Evolutionary conservation across 306 rosid species (phyloP), one percentile per base, ranked within the genome.

Genomic region (Dicorynia guianensis): DNA sequence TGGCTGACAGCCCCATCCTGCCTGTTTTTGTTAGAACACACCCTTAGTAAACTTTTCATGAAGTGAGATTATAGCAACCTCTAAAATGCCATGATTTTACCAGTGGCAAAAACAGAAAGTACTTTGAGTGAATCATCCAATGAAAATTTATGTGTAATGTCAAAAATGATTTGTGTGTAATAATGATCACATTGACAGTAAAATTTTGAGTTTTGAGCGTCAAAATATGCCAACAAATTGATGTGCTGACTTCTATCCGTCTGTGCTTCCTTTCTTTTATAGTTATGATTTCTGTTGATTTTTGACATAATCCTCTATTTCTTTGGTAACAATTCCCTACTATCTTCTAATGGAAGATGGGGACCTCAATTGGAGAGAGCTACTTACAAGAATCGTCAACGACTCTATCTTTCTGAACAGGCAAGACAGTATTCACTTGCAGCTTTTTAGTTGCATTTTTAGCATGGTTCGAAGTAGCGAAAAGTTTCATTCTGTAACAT

Each of bases 351-450:
- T 58, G 50, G 61, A 63, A 95, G 98, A 76, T 94, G 98, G 98
- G 98, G 98, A 44, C 94, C 97, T 14, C 93, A 83, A 59, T 82
- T 92, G 0, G 97, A 92, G 56, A 83, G 82, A 56, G 93, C 90
- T 0, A 88, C 93, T 8, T 92, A 95, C 91, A 95, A 95, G 85
- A 95, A 87, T 39, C 93, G 95, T 7, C 96, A 95, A 43, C 95
- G 97, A 36, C 95, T 95, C 56, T 95, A 92, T 67, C 92, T 95
- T 8, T 90, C 98, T 1, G 98, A 95, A 65, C 97, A 94, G 96
- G 98, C 74, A 43, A 75, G 46, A 14, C 34, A 46, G 39, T 63
- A 5, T 47, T 52, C 56, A 40, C 56, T 53, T 52, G 35, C 47
- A 7, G 57, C 12, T 17, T 54, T 72, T 40, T 18, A 14, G 42